Conservation (phyloP, 495 filamentous ascomycete genomes). For the Staphylotrichum longicolle region DNA sequence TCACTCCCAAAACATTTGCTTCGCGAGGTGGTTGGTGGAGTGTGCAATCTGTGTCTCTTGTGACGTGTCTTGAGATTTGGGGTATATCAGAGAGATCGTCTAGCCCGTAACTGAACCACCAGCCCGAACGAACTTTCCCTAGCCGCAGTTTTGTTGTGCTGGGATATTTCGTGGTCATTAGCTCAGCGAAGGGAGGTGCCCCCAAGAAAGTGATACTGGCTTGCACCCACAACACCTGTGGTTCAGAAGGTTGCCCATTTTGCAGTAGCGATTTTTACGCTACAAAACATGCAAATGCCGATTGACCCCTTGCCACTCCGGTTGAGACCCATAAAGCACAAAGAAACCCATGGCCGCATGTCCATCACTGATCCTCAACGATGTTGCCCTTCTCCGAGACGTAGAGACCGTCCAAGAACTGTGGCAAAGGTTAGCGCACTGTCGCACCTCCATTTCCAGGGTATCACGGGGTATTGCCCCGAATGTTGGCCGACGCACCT, state of each 20-base stretch:
- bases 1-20: neutral
- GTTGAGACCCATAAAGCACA: slow-evolving; percentile 44
- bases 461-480: neutral
- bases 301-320: slow-evolving; percentile 43
- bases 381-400: slow-evolving; percentile 97
- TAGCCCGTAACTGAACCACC: slow-evolving; percentile 19
- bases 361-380: slow-evolving; percentile 57
- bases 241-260: slow-evolving; percentile 46
- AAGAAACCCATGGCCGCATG: slow-evolving; percentile 48
- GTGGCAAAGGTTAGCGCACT: slow-evolving; percentile 35
- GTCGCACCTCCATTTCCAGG: neutral
- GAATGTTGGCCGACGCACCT: slow-evolving; percentile 54
- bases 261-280: slow-evolving; percentile 47
- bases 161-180: slow-evolving; percentile 10
- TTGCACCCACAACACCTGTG: slow-evolving; percentile 29
- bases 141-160: neutral
- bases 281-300: slow-evolving; percentile 59
- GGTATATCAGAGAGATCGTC: neutral
- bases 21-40: neutral
- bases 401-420: slow-evolving; percentile 99
- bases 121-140: neutral
- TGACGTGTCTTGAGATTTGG: neutral
- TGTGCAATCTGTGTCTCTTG: too few relatives aligned
- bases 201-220: slow-evolving; percentile 19
- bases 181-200: slow-evolving; percentile 9